These are phyloP conservation scores for Pestalotiopsis fici DNA, from an alignment of 2,329 filamentous ascomycete genomes.

Conservation along the genomic window DNA sequence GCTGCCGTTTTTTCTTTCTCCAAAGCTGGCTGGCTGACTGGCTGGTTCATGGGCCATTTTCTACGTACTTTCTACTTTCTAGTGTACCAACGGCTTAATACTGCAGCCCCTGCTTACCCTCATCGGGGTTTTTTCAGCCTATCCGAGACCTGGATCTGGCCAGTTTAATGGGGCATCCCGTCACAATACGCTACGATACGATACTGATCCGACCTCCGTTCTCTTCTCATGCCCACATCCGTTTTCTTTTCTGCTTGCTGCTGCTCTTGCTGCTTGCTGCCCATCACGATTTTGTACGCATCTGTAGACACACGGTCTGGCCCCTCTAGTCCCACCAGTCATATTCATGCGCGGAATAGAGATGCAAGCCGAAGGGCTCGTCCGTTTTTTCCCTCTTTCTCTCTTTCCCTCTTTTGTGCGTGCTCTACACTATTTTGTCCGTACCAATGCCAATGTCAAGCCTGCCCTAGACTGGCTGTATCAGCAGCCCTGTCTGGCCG, in stretches of 20 bases:
- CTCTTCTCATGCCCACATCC: background rate
- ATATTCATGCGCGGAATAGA: constrained; percentile 1
- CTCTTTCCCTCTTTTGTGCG: background rate
- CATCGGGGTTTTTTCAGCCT: background rate
- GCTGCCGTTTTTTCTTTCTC: constrained; percentile 1
- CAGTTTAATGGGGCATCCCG: background rate
- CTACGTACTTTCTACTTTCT: background rate
- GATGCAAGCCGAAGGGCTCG: constrained; percentile 9
- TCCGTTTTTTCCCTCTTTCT: background rate
- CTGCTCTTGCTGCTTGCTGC: background rate
- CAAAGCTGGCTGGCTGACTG: background rate
- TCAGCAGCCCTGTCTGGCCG: constrained; percentile 3
- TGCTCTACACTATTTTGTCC: background rate
- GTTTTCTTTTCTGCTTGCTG: background rate
- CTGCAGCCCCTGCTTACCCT: background rate
- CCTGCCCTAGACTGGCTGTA: background rate
- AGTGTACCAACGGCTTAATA: background rate
- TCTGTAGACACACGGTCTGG: background rate
- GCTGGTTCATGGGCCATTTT: background rate
- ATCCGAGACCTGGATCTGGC: background rate
- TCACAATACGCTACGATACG: background rate
- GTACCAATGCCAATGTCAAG: background rate
- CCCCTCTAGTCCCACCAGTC: constrained; percentile 7
- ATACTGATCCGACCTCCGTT: background rate
- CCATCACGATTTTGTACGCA: background rate